Base-by-base conservation (phyloP, 192 early-diverging fungal species). In the Coemansia furcata region DNA sequence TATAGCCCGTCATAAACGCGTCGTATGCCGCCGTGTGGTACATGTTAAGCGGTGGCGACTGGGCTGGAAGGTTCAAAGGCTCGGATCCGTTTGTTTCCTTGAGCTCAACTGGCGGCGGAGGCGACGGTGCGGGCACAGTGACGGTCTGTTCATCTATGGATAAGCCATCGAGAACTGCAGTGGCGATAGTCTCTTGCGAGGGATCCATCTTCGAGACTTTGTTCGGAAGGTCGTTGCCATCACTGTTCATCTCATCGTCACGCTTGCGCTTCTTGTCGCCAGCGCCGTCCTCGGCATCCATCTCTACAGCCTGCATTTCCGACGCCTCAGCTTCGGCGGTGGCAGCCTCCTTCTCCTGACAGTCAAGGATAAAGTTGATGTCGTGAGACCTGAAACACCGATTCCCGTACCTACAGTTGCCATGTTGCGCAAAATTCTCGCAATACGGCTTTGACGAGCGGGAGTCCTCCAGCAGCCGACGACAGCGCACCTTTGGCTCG, bases 1-100 rank as follows among this genome's bases (percentile, higher is more conserved):
- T 85, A 35, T 84, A 97, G 3, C 93, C 97, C 0, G 97, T 99
- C 97, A 99, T 99, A 79, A 87, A 99, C 4, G 97, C 91, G 70
- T 99, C 97, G 83, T 92, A 97, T 65, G 91, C 89, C 3, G 97
- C 95, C 1, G 93, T 92, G 69, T 98, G 96, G 63, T 91, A 92
- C 38, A 82, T 87, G 77, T 87, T 78, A 40, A 55, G 38, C 66
- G 23, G 63, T 12, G 23, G 63, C n/a, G 46, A 33, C 35, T 23
- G 14, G 32, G 43, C 58, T 36, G 67, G 30, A 57, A 32, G 29
- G 30, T 7, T 17, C 14, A 57, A 43, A 50, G 63, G 1, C 40
- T 65, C 52, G 17, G 52, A 23, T 54, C 76, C 23, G 71, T 54
- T 38, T 38, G 43, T 35, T 35, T 52, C 35, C 26, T 67, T 36